Percentiles rank a stretch among this genome's conserved stretches.
phyloP scores from a whole-genome alignment of 2,329 filamentous ascomycete species.

The Ciborinia camelliae region DNA sequence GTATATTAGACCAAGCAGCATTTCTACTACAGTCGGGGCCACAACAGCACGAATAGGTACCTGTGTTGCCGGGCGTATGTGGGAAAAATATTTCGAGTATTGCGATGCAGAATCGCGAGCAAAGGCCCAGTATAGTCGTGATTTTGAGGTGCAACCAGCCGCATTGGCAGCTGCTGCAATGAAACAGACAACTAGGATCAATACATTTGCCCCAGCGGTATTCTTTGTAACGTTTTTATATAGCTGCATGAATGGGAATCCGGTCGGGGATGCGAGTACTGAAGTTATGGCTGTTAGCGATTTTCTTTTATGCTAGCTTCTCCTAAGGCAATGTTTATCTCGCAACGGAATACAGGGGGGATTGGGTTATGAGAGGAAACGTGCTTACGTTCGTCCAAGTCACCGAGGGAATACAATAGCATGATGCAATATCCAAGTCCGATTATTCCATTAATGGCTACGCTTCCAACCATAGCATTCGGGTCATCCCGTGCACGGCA shows the following conservation, averaged over 20 bases:
- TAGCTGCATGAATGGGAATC: constrained; percentile 47
- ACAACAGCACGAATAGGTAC: constrained; percentile 42
- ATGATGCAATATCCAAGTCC: constrained; percentile 44
- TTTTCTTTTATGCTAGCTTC: background rate
- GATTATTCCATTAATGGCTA: constrained; percentile 46
- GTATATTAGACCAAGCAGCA: constrained; percentile 47
- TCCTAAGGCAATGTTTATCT: background rate
- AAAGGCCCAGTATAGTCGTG: constrained; percentile 45
- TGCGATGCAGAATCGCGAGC: constrained; percentile 44
- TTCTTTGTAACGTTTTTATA: constrained; percentile 42
- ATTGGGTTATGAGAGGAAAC: background rate
- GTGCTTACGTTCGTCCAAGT: constrained; percentile 35
- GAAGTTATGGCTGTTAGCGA: background rate
- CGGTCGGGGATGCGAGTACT: constrained; percentile 43
- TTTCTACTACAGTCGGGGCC: constrained; percentile 43
- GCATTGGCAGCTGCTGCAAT: constrained; percentile 48
- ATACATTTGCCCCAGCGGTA: constrained; percentile 1
- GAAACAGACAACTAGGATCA: constrained; percentile 26
- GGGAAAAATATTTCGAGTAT: constrained; percentile 40
- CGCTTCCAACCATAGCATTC: constrained; percentile 44
- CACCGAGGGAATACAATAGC: constrained; percentile 44
- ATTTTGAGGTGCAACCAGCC: constrained; percentile 45
- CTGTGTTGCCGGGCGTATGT: constrained; percentile 36
- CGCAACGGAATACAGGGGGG: background rate
- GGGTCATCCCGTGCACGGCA: constrained; percentile 42